These are phyloP conservation scores for Pneumocystis murina DNA, from an alignment of 1,139 yeast genomes.

Conservation along the genomic window DNA sequence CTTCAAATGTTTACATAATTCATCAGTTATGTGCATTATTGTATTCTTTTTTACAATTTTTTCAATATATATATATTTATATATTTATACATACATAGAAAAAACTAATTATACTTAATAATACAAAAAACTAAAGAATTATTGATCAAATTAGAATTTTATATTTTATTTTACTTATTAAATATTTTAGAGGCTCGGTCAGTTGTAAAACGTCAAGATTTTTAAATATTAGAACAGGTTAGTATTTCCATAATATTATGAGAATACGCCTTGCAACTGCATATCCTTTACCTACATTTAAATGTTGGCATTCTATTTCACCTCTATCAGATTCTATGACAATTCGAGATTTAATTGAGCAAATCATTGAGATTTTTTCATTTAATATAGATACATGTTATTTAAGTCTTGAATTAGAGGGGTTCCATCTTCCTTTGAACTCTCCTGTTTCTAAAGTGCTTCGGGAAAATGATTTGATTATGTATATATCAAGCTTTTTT, in stretches of 20 bases:
- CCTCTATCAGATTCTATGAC: neutral
- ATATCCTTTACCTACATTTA: neutral
- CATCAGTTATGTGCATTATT: too few species aligned
- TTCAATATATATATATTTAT: too few species aligned
- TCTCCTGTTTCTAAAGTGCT: neutral
- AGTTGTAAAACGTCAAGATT: neutral
- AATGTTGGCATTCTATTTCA: neutral
- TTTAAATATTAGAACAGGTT: neutral
- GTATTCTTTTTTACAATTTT: too few species aligned
- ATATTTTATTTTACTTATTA: neutral
- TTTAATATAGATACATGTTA: neutral
- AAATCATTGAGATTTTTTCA: neutral
- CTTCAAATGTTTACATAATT: too few species aligned
- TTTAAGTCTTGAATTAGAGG: neutral
- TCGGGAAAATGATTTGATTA: neutral
- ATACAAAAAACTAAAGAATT: too few species aligned
- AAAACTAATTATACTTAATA: too few species aligned
- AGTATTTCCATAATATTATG: neutral
- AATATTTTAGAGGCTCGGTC: neutral
- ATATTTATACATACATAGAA: too few species aligned
- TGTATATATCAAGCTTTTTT: neutral
- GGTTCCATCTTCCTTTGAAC: neutral
- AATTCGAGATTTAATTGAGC: neutral
- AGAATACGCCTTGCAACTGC: neutral
- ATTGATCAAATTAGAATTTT: neutral